These are phyloP conservation scores for Saccharomyces hybrid DNA, from an alignment of 1,139 yeast species.

Conservation along the genomic window DNA sequence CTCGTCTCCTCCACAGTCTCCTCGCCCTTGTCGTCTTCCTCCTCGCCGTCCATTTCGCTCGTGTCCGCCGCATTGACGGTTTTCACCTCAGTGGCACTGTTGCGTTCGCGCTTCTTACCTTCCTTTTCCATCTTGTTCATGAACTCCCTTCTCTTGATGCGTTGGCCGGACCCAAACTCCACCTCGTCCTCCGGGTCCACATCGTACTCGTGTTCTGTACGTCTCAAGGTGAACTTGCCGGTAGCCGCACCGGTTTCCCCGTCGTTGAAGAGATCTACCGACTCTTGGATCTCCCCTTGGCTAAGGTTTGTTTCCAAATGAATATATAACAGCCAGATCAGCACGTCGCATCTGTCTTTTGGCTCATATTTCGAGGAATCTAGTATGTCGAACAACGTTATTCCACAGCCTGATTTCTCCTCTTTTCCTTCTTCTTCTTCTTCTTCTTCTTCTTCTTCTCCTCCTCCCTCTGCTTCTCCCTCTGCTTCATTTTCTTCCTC, in stretches of 20 bases:
- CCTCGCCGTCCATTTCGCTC: background rate
- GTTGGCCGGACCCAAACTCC: slow-evolving; percentile 65
- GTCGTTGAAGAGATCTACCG: slow-evolving; percentile 58
- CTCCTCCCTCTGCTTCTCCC: background rate
- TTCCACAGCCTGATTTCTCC: background rate
- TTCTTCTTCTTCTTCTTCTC: background rate
- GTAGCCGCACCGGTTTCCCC: slow-evolving; percentile 11
- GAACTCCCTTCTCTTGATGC: slow-evolving; percentile 50
- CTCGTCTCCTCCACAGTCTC: background rate
- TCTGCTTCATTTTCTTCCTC: background rate
- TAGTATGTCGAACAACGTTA: slow-evolving; percentile 55
- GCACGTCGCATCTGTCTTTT: slow-evolving; percentile 56
- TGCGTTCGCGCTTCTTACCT: background rate
- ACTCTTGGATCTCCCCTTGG: slow-evolving; percentile 40
- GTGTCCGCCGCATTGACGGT: background rate
- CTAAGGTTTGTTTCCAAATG: slow-evolving; percentile 66
- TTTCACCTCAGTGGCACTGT: slow-evolving; percentile 2
- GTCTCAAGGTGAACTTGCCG: slow-evolving; percentile 4
- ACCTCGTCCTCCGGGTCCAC: slow-evolving; percentile 62
- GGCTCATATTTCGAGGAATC: slow-evolving; percentile 49
- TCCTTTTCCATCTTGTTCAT: slow-evolving; percentile 23
- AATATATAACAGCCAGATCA: slow-evolving; percentile 78
- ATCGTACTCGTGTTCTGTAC: slow-evolving; percentile 14
- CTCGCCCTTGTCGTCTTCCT: background rate
- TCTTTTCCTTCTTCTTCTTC: slow-evolving; percentile 2